A percentile compares a stretch with the other conserved stretches of the same genome.
These are phyloP conservation scores for Triadica sebifera DNA, from an alignment of 345 rosid genomes.

Conservation along the genomic window DNA sequence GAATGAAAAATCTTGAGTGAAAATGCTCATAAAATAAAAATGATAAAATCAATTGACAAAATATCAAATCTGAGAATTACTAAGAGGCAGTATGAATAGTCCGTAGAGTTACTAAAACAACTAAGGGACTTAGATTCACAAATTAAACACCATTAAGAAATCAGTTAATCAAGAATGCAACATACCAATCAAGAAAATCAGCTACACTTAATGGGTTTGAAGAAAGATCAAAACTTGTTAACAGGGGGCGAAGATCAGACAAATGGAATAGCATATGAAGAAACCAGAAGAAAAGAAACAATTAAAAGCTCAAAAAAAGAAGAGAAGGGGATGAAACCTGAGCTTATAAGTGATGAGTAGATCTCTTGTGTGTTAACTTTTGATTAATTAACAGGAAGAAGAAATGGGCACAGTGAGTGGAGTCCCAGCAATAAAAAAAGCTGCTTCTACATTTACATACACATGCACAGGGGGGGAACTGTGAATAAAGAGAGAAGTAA, in stretches of 20 bases:
- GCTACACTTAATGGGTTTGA: background rate
- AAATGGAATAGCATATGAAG: background rate
- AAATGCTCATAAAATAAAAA: too few relatives aligned
- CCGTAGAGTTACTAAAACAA: too few relatives aligned
- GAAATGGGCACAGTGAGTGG: constrained; percentile 1
- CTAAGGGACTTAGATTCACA: constrained; percentile 10
- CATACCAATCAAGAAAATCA: too few relatives aligned
- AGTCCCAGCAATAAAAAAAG: background rate
- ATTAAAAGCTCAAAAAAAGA: background rate
- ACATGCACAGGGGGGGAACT: background rate
- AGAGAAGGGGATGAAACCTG: constrained; percentile 20
- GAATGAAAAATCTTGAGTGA: background rate
- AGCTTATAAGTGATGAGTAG: constrained; percentile 3
- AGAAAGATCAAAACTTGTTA: background rate
- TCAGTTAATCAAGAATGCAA: background rate
- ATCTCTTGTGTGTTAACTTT: constrained; percentile 17
- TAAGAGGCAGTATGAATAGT: too few relatives aligned
- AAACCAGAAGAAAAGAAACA: too few relatives aligned
- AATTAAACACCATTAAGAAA: constrained; percentile 4
- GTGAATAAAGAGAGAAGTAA: too few relatives aligned
- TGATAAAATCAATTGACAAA: background rate
- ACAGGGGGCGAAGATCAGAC: background rate
- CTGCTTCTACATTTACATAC: background rate
- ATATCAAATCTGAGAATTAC: too few relatives aligned
- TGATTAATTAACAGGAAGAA: background rate